Base-by-base conservation (phyloP, 768 basidiomycete genomes). In the Plicaturopsis crispa region DNA sequence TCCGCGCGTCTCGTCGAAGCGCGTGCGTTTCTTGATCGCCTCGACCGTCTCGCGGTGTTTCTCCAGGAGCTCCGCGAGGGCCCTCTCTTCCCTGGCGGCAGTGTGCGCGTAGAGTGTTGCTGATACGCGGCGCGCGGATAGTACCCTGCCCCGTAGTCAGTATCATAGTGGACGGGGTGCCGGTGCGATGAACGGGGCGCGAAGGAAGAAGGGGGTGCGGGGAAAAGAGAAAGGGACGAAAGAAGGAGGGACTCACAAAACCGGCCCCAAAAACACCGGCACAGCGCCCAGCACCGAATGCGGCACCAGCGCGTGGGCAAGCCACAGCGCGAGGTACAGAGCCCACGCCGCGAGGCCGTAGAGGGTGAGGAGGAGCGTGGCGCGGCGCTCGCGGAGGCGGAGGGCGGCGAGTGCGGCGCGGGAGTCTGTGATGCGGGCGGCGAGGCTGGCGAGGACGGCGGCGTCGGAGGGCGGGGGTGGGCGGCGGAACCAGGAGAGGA, bases 11-110 rank as follows among this genome's bases (percentile, higher is more conserved):
- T 77, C 78, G 55, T 99, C 89, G 59, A 88, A 99, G 49, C 97
- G 94, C 2, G 93, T 97, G 57, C 87, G 91, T 66, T 91, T 90
- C 72, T 99, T 99, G 48, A 98, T 88, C 48, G 96, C 93, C 46
- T 94, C 91, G 24, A 99, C 75, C 53, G 87, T 91, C 17, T 72
- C 69, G 14, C 87, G 81, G 45, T 93, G 90, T 51, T 83, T 68
- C 52, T 81, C 83, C 53, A 84, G 70, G 3, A 92, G 65, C 1
- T 60, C 58, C 40, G 82, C 80, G 13, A 98, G 69, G 3, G 78
- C 78, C 56, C 78, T 84, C 60, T 98, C 93, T 96, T 54, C 18
- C 38, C 13, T 36, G 6, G 24, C 16, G 5, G 17, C 14, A 39
- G 39, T 35, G 28, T 19, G 36, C 18, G 31, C 22, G 24, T 21